Evolutionary conservation across 139 green algal genomes (phyloP).

Genomic region (Spirogloea muscicola): DNA sequence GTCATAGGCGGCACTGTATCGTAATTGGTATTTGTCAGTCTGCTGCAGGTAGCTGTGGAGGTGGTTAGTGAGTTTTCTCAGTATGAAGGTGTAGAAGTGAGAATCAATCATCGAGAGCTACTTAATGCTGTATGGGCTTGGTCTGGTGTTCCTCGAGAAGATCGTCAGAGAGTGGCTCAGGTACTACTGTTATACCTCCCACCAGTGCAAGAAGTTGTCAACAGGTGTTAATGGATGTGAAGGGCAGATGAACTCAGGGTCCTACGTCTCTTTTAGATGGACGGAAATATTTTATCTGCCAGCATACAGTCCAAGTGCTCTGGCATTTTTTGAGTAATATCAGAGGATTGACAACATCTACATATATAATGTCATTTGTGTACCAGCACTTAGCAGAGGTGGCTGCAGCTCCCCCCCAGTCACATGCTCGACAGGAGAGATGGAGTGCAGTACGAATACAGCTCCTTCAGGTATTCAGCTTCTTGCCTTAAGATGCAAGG

Average conservation of each 20-base stretch:
- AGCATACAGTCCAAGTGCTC: neutral
- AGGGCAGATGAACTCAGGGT: neutral
- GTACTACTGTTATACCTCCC: neutral
- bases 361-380: no score
- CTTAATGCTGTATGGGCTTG: slow-evolving; percentile 49
- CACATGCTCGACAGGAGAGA: no score
- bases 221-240: neutral
- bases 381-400: no score
- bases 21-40: no score
- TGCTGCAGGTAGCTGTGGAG: slow-evolving; percentile 40
- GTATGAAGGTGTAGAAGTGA: slow-evolving; percentile 44
- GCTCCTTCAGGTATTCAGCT: no score
- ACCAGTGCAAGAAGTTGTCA: neutral
- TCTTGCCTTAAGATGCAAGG: no score
- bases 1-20: neutral
- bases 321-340: no score
- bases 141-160: neutral
- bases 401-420: no score
- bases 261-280: neutral
- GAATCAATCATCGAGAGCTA: slow-evolving; percentile 58
- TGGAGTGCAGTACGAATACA: no score
- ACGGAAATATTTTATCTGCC: neutral
- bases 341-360: no score
- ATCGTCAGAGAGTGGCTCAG: slow-evolving; percentile 4
- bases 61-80: slow-evolving; percentile 48